Conservation (phyloP, 257 asterid species). For the Osmanthus fragrans region DNA sequence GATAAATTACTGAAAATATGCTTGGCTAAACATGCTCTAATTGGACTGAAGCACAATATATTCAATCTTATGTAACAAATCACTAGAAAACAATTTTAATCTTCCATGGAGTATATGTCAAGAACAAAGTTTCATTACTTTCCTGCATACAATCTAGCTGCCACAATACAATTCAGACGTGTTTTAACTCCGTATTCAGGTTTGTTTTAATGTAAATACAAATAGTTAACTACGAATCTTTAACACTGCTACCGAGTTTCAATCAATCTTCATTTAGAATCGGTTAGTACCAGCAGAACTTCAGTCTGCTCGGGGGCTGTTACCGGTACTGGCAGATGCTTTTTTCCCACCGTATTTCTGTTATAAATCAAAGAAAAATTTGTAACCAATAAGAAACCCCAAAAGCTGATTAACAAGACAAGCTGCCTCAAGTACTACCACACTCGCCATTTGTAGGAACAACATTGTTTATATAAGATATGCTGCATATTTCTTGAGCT, state of each 20-base stretch:
- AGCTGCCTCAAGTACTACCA: too few relatives aligned
- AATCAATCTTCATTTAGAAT: conserved; percentile 1
- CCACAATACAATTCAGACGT: conserved; percentile 21
- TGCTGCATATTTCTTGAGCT: neutral
- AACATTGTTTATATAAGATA: neutral
- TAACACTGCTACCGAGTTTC: conserved; percentile 11
- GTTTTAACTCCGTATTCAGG: conserved; percentile 25
- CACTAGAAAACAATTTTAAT: neutral
- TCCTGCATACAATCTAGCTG: conserved; percentile 23
- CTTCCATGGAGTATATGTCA: neutral
- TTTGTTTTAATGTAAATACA: conserved; percentile 43
- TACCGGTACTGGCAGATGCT: conserved; percentile 40
- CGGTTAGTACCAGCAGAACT: conserved; percentile 17
- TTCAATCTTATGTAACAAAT: neutral
- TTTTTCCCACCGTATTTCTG: conserved; percentile 56
- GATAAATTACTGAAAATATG: too few relatives aligned
- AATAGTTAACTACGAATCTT: conserved; percentile 14
- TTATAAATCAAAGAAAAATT: conserved; percentile 3
- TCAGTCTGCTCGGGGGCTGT: conserved; percentile 52
- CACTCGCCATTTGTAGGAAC: neutral
- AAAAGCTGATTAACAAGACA: neutral
- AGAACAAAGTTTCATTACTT: neutral
- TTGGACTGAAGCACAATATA: neutral
- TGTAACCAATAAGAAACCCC: neutral
- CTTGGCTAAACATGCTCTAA: neutral